These are phyloP conservation scores for Isoetes taiwanensis DNA, from an alignment of 75 land plant genomes.

Conservation along the genomic window DNA sequence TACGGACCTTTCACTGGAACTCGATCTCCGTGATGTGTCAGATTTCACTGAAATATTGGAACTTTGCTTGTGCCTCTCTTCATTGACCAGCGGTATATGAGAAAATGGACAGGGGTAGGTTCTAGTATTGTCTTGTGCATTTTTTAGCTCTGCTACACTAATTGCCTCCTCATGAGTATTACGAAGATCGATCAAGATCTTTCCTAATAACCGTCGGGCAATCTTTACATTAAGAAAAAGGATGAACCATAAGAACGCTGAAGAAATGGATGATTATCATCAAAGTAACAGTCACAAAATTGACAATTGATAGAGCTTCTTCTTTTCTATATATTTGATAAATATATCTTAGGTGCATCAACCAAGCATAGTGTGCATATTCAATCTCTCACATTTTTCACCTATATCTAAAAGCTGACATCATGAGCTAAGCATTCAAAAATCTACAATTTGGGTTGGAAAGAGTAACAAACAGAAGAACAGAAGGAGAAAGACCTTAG, in stretches of 20 bases:
- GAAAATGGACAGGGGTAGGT: neutral
- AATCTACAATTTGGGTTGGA: neutral
- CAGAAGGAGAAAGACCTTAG: conserved; percentile 52
- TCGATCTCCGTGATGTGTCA: conserved; percentile 49
- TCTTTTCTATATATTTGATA: too few relatives aligned
- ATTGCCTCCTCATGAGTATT: conserved; percentile 94
- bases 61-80: conserved; percentile 38
- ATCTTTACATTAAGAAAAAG: conserved; percentile 36
- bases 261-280: too few relatives aligned
- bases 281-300: too few relatives aligned
- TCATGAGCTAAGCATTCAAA: too few relatives aligned
- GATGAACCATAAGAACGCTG: neutral
- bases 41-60: conserved; percentile 22
- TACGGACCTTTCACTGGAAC: conserved; percentile 53
- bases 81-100: conserved; percentile 14
- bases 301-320: too few relatives aligned
- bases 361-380: too few relatives aligned
- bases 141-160: conserved; percentile 71
- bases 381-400: too few relatives aligned
- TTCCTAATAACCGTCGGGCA: conserved; percentile 88
- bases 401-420: too few relatives aligned
- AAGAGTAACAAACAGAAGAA: neutral
- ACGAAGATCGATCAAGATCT: conserved; percentile 85
- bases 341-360: too few relatives aligned
- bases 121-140: conserved; percentile 24